Evolutionary conservation across 2,329 filamentous ascomycete genomes (phyloP).

Genomic region (Aspergillus terreus): DNA sequence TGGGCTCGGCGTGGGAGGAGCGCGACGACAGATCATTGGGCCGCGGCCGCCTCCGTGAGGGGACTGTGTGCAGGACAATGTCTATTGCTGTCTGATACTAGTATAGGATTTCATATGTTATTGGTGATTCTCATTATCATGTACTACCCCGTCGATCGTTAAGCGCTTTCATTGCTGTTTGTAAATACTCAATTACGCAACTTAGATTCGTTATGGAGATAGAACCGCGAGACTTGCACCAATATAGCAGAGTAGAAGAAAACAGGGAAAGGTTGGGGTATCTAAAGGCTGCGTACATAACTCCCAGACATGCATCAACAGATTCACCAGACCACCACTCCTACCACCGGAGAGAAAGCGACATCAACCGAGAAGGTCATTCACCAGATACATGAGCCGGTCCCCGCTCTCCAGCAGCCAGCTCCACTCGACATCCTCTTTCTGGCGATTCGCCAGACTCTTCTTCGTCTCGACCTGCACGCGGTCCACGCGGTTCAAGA

Average conservation of each 20-base stretch:
- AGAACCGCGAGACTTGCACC: too few species aligned
- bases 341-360: not conserved
- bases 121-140: not conserved
- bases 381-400: slow-evolving; percentile 34
- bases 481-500: slow-evolving; percentile 47
- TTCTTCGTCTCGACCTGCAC: slow-evolving; percentile 44
- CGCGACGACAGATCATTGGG: slow-evolving; percentile 60
- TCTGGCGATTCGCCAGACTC: slow-evolving; percentile 36
- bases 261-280: too few species aligned
- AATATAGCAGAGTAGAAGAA: too few species aligned
- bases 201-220: not conserved
- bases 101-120: not conserved
- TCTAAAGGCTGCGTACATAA: too few species aligned
- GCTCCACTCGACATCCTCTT: slow-evolving; percentile 33
- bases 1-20: slow-evolving; percentile 52
- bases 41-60: slow-evolving; percentile 49
- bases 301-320: too few species aligned
- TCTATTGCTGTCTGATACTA: too few species aligned
- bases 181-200: not conserved
- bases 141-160: not conserved
- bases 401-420: slow-evolving; percentile 42
- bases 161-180: not conserved
- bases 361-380: slow-evolving; percentile 22
- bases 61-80: too few species aligned
- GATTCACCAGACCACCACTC: not conserved